phyloP scores from a whole-genome alignment of 139 green algal genomes.

The Ettlia oleoabundans region DNA sequence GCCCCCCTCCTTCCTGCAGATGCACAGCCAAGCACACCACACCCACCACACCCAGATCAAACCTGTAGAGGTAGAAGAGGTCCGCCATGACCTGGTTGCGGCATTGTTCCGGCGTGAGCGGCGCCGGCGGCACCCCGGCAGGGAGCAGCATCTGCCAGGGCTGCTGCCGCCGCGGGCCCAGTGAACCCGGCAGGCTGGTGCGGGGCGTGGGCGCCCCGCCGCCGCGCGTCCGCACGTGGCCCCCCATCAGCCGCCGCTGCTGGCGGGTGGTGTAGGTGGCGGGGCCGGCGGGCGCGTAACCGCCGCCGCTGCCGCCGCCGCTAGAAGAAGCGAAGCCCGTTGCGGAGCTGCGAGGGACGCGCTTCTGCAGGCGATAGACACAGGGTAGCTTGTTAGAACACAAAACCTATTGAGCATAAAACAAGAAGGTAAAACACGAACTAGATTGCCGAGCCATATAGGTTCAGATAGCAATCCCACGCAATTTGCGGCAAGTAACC shows the following conservation, averaged over 20 bases:
- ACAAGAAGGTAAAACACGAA: not conserved
- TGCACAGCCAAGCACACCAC: no score
- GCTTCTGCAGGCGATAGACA: not conserved
- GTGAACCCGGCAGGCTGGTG: not conserved
- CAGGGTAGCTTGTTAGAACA: not conserved
- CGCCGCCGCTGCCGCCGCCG: not conserved
- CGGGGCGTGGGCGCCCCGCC: not conserved
- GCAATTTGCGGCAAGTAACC: not conserved
- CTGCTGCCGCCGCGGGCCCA: constrained; percentile 9
- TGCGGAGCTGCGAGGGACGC: not conserved
- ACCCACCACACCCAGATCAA: not conserved
- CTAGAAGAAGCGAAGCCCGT: not conserved
- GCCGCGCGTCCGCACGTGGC: constrained; percentile 24
- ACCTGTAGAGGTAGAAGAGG: constrained; percentile 60
- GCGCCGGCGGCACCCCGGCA: not conserved
- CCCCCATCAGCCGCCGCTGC: not conserved
- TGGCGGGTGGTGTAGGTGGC: not conserved
- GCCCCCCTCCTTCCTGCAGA: no score
- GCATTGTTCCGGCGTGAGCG: constrained; percentile 8
- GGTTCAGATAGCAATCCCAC: no score
- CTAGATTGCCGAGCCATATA: no score
- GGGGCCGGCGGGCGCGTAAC: not conserved
- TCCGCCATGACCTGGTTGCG: constrained; percentile 69
- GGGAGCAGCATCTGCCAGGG: constrained; percentile 36
- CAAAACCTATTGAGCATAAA: not conserved